A percentile compares a stretch with the other conserved stretches of the same genome.
Evolutionary conservation across 805 yeast species (phyloP).

Genomic region (Ogataea siamensis): DNA sequence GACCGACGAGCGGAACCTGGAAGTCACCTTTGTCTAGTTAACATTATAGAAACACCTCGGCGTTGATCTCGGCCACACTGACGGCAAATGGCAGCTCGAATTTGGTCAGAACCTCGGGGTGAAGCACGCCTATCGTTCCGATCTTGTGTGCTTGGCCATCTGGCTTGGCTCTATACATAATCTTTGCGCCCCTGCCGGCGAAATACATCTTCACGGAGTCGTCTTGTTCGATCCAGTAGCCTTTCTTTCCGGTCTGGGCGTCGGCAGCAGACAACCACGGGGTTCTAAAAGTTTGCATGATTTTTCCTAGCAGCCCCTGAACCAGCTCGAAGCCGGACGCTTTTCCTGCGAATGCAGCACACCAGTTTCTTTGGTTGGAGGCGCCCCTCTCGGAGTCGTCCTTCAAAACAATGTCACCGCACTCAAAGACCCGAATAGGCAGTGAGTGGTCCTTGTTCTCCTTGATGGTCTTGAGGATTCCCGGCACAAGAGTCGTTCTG

Average conservation of each 20-base stretch:
- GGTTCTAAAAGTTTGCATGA: conserved; percentile 94
- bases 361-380: conserved; percentile 89
- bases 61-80: conserved; percentile 84
- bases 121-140: conserved; percentile 91
- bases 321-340: conserved; percentile 91
- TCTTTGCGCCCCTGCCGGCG: conserved; percentile 96
- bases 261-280: conserved; percentile 61
- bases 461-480: conserved; percentile 88
- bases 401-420: conserved; percentile 92
- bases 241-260: conserved; percentile 56
- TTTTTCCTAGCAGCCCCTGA: conserved; percentile 91
- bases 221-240: conserved; percentile 83
- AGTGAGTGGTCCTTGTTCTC: conserved; percentile 95
- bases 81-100: conserved; percentile 94
- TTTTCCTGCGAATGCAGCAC: conserved; percentile 91
- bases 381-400: conserved; percentile 85
- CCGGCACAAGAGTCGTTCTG: conserved; percentile 91
- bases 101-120: conserved; percentile 84
- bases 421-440: conserved; percentile 93
- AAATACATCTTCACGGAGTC: conserved; percentile 69
- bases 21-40: conserved; percentile 29
- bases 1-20: conserved; percentile 30
- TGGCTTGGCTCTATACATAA: conserved; percentile 66
- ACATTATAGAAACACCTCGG: conserved; percentile 76
- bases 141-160: conserved; percentile 57